phyloP scores from a whole-genome alignment of 371 early-diverging fungal genomes.

The Ordospora colligata region DNA sequence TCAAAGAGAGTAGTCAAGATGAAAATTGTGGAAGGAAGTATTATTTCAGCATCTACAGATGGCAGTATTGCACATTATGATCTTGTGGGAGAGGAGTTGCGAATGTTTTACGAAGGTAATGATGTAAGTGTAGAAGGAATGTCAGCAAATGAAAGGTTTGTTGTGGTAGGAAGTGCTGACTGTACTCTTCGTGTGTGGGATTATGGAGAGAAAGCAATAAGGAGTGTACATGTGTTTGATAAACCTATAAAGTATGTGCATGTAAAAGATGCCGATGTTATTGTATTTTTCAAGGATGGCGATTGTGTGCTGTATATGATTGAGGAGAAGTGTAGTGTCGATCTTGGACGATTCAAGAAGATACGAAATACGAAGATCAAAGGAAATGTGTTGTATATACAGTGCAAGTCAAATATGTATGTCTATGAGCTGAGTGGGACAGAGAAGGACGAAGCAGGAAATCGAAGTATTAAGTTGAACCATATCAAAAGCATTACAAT shows the following conservation, averaged over 20 bases:
- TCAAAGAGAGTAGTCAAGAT: constrained; percentile 8
- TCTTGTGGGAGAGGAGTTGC: not conserved
- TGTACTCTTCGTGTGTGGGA: constrained; percentile 17
- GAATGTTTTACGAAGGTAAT: not conserved
- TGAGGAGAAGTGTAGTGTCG: not conserved
- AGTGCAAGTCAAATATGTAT: constrained; percentile 23
- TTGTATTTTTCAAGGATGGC: constrained; percentile 22
- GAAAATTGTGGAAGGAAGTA: not conserved
- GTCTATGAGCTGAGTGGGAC: not conserved
- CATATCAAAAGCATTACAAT: not conserved
- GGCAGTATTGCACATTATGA: constrained; percentile 13
- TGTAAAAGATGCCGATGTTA: not conserved
- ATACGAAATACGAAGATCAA: constrained; percentile 9
- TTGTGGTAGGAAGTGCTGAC: constrained; percentile 8
- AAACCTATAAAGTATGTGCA: not conserved
- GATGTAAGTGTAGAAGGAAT: not conserved
- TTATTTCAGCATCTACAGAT: constrained; percentile 25
- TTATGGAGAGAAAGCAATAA: not conserved
- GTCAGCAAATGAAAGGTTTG: not conserved
- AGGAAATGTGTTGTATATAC: constrained; percentile 13
- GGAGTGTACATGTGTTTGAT: constrained; percentile 31
- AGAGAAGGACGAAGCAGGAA: not conserved
- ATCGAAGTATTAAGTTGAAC: not conserved
- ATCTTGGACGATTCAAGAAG: constrained; percentile 32
- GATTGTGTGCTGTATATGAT: not conserved